Conservation (phyloP, 1,139 yeast genomes). For the Blastobotrys illinoisensis region DNA sequence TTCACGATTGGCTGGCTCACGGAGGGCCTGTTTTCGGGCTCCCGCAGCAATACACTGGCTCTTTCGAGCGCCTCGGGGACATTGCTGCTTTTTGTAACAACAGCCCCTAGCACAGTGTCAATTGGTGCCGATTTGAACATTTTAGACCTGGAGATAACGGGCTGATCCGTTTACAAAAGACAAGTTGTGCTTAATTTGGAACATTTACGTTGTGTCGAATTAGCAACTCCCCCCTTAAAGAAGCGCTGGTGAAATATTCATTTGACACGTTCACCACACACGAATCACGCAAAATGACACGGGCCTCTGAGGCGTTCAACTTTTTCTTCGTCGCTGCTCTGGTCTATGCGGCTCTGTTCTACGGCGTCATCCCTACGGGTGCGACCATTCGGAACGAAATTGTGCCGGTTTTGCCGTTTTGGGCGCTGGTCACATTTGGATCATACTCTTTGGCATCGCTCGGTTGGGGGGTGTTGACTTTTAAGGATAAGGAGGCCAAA, state of each 20-base stretch:
- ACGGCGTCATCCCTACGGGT: constrained; percentile 56
- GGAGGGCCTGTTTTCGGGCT: constrained; percentile 4
- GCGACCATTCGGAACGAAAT: constrained; percentile 46
- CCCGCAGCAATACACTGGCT: constrained; percentile 5
- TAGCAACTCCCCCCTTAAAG: not conserved
- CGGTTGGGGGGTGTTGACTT: constrained; percentile 66
- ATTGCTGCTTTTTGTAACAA: not conserved
- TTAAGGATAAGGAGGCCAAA: constrained; percentile 69
- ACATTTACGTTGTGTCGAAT: not conserved
- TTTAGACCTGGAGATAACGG: not conserved
- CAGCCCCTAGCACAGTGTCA: not conserved
- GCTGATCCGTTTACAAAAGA: not conserved
- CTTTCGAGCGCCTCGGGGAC: constrained; percentile 5
- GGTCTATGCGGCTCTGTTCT: constrained; percentile 48
- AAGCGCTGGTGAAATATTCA: not conserved
- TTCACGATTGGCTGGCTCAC: constrained; percentile 1
- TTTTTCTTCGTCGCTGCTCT: constrained; percentile 43
- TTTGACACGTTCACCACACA: not conserved
- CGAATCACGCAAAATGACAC: constrained; percentile 46
- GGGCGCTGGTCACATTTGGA: constrained; percentile 68
- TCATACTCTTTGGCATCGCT: constrained; percentile 65
- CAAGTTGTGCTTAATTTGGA: not conserved
- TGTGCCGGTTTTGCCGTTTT: constrained; percentile 65
- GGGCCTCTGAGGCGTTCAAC: constrained; percentile 58
- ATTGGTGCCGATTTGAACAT: not conserved